A percentile compares a stretch with the other conserved stretches of the same genome.
These are phyloP conservation scores for Microdochium paspali DNA, from an alignment of 2,329 filamentous ascomycete species.

Conservation along the genomic window DNA sequence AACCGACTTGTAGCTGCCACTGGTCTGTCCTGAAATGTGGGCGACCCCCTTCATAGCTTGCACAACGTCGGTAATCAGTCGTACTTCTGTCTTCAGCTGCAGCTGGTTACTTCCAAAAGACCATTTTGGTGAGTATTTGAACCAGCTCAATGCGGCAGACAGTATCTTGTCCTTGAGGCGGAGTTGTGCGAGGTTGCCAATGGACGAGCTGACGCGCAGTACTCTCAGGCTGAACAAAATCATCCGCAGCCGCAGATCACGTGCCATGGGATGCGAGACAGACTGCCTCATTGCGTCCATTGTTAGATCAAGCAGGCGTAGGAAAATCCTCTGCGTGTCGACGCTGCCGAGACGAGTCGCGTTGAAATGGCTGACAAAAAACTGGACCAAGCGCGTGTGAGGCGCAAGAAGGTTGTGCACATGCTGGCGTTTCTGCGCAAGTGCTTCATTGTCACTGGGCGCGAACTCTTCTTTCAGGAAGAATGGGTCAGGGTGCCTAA, in stretches of 20 bases:
- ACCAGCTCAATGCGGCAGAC: slow-evolving; percentile 83
- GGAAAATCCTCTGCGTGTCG: slow-evolving; percentile 73
- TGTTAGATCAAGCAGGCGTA: slow-evolving; percentile 71
- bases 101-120: slow-evolving; percentile 91
- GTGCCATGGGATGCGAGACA: slow-evolving; percentile 72
- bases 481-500: slow-evolving; percentile 73
- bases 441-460: slow-evolving; percentile 69
- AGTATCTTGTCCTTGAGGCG: slow-evolving; percentile 82
- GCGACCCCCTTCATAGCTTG: slow-evolving; percentile 55
- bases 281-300: slow-evolving; percentile 64
- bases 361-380: slow-evolving; percentile 90
- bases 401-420: slow-evolving; percentile 80
- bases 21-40: slow-evolving; percentile 43
- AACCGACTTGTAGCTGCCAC: slow-evolving; percentile 53
- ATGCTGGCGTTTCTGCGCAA: slow-evolving; percentile 67
- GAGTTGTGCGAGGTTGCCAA: slow-evolving; percentile 59
- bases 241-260: slow-evolving; percentile 87
- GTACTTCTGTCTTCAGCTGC: slow-evolving; percentile 87
- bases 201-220: slow-evolving; percentile 60
- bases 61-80: slow-evolving; percentile 68
- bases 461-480: slow-evolving; percentile 87
- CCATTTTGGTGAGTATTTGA: slow-evolving; percentile 74
- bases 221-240: slow-evolving; percentile 75
- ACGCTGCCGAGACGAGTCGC: slow-evolving; percentile 78
- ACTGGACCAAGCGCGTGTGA: slow-evolving; percentile 77